Evolutionary conservation across 2,329 filamentous ascomycete species (phyloP), one percentile per base, ranked within the genome.

Genomic region (Dothidotthia symphoricarpi): DNA sequence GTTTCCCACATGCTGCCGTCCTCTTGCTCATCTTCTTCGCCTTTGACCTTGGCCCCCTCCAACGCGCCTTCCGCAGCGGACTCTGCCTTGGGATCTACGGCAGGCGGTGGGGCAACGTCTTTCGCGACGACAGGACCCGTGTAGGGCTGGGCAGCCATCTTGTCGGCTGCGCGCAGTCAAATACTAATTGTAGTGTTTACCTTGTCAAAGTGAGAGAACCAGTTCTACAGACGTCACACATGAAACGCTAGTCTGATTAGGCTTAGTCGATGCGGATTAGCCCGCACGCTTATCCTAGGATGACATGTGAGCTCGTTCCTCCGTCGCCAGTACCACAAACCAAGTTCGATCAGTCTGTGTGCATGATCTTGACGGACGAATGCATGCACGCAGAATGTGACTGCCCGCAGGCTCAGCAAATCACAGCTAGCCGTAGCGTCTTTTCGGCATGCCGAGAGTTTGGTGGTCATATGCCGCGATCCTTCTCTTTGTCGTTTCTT

Each of bases 1-100:
- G 51, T 48, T 36, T 64, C 62, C 60, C 56, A 61, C 19, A 49
- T 44, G 36, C 54, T 53, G 36, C 51, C 61, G 27, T 64, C 55
- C 16, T 50, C 46, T 10, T 40, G 33, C 31, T 45, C 46, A 17
- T 45, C 43, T 16, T 48, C 43, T 28, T 35, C 30, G 43, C 31
- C 28, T 24, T 45, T 28, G 11, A 17, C 16, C 28, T 34, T 34
- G 29, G 43, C 27, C 24, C 40, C 28, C 35, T 51, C 43, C 31
- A 43, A 36, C 34, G 50, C 48, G 49, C 37, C 40, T 22, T 50
- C 44, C 17, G 42, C 35, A 19, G 42, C 35, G 31, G 45, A 40
- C 26, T 51, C 47, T 15, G 45, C 43, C 31, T 46, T 51, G 36
- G 47, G 31, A 17, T 54, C 45, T 25, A 52, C 39, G 24, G 41